Evolutionary conservation across 148 eudicot species (phyloP).

Genomic region (Rhododendron henanense): DNA sequence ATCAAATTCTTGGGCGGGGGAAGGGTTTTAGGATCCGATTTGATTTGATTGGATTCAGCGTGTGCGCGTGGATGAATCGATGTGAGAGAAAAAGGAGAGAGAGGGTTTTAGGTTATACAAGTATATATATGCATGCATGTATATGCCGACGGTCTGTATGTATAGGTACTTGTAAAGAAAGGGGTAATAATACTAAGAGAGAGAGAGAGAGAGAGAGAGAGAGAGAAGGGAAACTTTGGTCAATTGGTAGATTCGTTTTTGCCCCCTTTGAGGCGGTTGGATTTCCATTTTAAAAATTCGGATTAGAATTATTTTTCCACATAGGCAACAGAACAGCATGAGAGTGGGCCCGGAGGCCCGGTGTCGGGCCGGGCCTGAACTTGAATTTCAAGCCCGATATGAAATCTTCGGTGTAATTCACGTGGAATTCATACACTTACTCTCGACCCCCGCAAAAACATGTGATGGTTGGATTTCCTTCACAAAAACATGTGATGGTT

Average conservation of each 20-base stretch:
- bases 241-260: not conserved
- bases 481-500: no score
- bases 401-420: no score
- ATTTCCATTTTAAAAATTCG: not conserved
- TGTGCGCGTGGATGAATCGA: not conserved
- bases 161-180: not conserved
- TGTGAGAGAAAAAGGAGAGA: not conserved
- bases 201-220: not conserved
- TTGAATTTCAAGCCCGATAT: not conserved
- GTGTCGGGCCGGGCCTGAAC: not conserved
- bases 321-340: not conserved
- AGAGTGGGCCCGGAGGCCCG: not conserved
- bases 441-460: no score
- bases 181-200: not conserved
- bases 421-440: no score
- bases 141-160: not conserved
- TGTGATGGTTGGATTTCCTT: not conserved
- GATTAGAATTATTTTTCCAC: not conserved
- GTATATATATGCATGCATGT: not conserved
- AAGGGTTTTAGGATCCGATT: slow-evolving; percentile 8
- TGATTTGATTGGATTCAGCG: not conserved
- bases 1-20: not conserved
- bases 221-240: not conserved
- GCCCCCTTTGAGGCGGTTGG: not conserved
- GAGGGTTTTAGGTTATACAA: slow-evolving; percentile 2